These are phyloP conservation scores for Detonula confervacea DNA, from an alignment of 352 stramenopile species.

Conservation along the genomic window DNA sequence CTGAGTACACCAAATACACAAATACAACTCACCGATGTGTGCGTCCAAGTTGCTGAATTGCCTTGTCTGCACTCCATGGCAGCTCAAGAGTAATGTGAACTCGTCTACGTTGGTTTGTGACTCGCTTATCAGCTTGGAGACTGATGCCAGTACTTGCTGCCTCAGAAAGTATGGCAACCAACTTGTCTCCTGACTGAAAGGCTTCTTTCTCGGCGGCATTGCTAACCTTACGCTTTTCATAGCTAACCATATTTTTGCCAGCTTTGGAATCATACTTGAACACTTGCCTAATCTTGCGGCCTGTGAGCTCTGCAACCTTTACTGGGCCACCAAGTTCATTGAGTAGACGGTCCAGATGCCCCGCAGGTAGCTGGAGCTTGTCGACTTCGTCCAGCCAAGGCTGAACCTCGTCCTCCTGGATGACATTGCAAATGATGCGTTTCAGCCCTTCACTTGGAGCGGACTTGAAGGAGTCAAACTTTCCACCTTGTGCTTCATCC, in stretches of 20 bases:
- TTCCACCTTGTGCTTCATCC: conserved; percentile 8
- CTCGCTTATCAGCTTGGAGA: conserved; percentile 76
- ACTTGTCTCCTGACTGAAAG: conserved; percentile 86
- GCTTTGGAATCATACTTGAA: conserved; percentile 38
- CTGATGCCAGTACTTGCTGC: conserved; percentile 87
- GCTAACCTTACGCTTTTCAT: conserved; percentile 54
- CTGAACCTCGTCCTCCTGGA: conserved; percentile 44
- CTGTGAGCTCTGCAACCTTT: conserved; percentile 85
- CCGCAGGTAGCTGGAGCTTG: conserved; percentile 49
- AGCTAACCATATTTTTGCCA: conserved; percentile 35
- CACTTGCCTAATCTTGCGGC: conserved; percentile 53
- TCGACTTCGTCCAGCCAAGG: conserved; percentile 51
- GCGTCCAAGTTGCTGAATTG: conserved; percentile 83
- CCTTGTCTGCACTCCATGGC: conserved; percentile 80
- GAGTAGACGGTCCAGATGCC: conserved; percentile 76
- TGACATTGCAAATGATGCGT: conserved; percentile 34
- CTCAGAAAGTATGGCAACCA: conserved; percentile 88
- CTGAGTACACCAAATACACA: too few relatives aligned
- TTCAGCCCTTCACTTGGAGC: conserved; percentile 50
- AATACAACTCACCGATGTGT: conserved; percentile 78
- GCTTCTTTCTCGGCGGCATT: conserved; percentile 80
- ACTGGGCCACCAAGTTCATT: conserved; percentile 78
- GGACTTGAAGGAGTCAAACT: conserved; percentile 42
- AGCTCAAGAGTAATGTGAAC: conserved; percentile 89
- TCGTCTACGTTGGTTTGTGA: conserved; percentile 63